A percentile compares a stretch with the other conserved stretches of the same genome.
Conservation (phyloP, 352 stramenopile genomes). For the Phytophthora litchii region DNA sequence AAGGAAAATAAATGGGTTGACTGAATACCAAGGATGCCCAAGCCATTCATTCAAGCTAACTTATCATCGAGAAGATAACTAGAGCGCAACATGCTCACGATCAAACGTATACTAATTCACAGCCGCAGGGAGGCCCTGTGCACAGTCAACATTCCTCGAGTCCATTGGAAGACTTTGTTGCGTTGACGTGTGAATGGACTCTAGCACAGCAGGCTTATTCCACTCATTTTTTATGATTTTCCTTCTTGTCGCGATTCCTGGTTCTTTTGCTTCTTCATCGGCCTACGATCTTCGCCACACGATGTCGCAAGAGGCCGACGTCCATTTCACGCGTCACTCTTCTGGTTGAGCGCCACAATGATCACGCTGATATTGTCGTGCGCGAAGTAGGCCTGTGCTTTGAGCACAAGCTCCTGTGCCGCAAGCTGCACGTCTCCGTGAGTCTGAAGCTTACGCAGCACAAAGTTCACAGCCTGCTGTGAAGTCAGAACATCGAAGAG, state of each 20-base stretch:
- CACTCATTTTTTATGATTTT: constrained; percentile 15
- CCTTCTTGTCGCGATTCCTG: not conserved
- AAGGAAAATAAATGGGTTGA: no score
- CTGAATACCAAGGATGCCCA: no score
- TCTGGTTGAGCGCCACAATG: constrained; percentile 87
- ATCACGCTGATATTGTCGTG: constrained; percentile 93
- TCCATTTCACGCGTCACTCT: constrained; percentile 39
- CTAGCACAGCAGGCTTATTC: constrained; percentile 7
- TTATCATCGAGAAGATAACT: constrained; percentile 11
- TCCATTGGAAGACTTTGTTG: constrained; percentile 32
- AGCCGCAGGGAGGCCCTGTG: not conserved
- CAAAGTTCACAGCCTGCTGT: constrained; percentile 92
- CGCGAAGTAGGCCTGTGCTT: constrained; percentile 88
- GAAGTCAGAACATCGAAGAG: constrained; percentile 92
- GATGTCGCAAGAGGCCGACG: constrained; percentile 20
- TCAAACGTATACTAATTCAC: constrained; percentile 26
- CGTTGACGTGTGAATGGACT: not conserved
- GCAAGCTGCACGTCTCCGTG: constrained; percentile 91
- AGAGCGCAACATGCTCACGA: constrained; percentile 8
- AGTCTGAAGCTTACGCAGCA: constrained; percentile 84
- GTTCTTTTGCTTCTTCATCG: constrained; percentile 34
- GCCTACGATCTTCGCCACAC: constrained; percentile 20
- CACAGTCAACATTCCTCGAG: constrained; percentile 1
- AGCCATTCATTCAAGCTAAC: no score
- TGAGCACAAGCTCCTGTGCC: constrained; percentile 87